Percentiles rank a stretch among this genome's conserved stretches.
phyloP scores from a whole-genome alignment of 371 early-diverging fungal genomes.

The Mucor mucedo region DNA sequence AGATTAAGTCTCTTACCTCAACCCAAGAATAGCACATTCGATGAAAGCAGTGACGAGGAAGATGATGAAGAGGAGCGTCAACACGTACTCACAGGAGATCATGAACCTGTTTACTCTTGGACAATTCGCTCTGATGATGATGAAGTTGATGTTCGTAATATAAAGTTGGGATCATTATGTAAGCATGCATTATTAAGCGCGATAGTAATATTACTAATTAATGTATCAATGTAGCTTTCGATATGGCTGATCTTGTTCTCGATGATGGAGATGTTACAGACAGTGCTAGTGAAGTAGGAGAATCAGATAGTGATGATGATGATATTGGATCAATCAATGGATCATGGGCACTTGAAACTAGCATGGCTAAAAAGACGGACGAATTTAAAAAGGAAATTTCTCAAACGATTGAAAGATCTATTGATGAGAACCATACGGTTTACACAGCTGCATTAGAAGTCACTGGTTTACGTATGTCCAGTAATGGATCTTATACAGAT shows the following conservation, averaged over 20 bases:
- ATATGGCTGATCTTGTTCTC: constrained; percentile 48
- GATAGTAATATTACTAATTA: background rate
- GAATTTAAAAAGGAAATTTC: constrained; percentile 82
- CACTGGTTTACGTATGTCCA: constrained; percentile 89
- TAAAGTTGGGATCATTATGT: constrained; percentile 46
- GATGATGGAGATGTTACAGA: constrained; percentile 49
- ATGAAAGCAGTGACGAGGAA: constrained; percentile 53
- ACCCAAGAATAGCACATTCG: constrained; percentile 49
- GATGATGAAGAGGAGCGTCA: constrained; percentile 49
- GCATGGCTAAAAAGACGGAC: constrained; percentile 50
- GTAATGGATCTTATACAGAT: constrained; percentile 81
- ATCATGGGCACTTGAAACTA: constrained; percentile 38
- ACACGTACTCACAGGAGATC: constrained; percentile 42
- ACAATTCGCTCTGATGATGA: constrained; percentile 46
- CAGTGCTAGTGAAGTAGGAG: constrained; percentile 64
- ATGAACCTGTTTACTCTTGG: constrained; percentile 57
- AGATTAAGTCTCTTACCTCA: constrained; percentile 65
- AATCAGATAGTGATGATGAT: constrained; percentile 52
- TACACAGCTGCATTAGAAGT: constrained; percentile 87
- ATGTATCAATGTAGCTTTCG: constrained; percentile 30
- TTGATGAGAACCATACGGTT: constrained; percentile 76
- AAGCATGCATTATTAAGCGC: background rate
- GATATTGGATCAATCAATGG: constrained; percentile 46
- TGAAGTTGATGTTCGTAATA: constrained; percentile 51
- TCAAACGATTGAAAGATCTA: constrained; percentile 80